These are phyloP conservation scores for Cylindrodendrum hubeiense DNA, from an alignment of 2,329 filamentous ascomycete genomes.

Conservation along the genomic window DNA sequence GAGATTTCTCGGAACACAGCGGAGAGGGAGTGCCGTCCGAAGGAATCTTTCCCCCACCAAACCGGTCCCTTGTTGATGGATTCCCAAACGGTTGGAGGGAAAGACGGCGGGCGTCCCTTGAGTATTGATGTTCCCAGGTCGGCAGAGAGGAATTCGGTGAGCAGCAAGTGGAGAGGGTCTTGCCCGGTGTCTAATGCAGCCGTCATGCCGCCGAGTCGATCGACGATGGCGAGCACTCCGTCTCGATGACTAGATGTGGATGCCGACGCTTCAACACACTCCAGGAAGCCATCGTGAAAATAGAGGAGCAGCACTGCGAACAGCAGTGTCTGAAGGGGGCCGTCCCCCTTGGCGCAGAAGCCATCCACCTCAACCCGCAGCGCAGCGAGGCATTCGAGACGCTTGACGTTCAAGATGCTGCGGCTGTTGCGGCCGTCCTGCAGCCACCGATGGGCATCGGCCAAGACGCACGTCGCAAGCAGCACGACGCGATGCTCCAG, in stretches of 20 bases:
- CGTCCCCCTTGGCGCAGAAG: slow-evolving; percentile 47
- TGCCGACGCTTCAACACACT: slow-evolving; percentile 45
- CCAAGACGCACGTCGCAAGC: slow-evolving; percentile 48
- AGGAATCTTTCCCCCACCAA: slow-evolving; percentile 57
- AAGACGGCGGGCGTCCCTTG: slow-evolving; percentile 52
- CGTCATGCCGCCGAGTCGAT: slow-evolving; percentile 46
- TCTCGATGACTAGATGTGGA: slow-evolving; percentile 52
- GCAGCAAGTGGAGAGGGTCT: slow-evolving; percentile 51
- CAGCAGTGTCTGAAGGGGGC: slow-evolving; percentile 48
- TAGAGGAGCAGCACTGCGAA: slow-evolving; percentile 58
- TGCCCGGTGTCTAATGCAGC: slow-evolving; percentile 39
- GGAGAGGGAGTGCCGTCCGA: slow-evolving; percentile 50
- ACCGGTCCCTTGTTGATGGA: slow-evolving; percentile 53
- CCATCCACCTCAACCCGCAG: slow-evolving; percentile 49
- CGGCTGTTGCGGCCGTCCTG: slow-evolving; percentile 47
- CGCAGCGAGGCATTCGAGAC: slow-evolving; percentile 48
- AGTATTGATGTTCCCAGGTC: slow-evolving; percentile 57
- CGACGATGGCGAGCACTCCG: slow-evolving; percentile 52
- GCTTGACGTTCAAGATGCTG: slow-evolving; percentile 39
- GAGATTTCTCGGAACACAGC: slow-evolving; percentile 50
- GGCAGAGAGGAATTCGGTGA: slow-evolving; percentile 58
- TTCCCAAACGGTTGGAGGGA: slow-evolving; percentile 53
- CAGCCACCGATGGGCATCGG: slow-evolving; percentile 48
- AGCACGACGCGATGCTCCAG: slow-evolving; percentile 49
- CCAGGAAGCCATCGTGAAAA: slow-evolving; percentile 55